Base-by-base conservation (phyloP, 176 grass and related monocot genomes). In the Dactylis glomerata region DNA sequence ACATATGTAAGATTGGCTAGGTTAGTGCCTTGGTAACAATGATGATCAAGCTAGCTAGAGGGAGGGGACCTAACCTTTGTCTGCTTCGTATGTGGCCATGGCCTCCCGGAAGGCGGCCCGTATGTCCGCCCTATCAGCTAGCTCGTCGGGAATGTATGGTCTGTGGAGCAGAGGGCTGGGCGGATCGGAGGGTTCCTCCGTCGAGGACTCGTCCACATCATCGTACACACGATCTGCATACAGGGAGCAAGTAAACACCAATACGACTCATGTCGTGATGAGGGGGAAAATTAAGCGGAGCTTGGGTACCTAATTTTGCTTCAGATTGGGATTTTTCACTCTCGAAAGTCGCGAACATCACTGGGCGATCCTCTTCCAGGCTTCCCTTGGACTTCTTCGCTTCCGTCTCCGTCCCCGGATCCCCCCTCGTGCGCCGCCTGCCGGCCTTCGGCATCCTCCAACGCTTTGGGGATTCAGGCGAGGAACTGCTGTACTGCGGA, bases 151-250 rank as follows among this genome's bases (percentile, higher is more conserved):
- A 38, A 71, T 71, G 38, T 71, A 71, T 11, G 68, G 68, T 1
- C 38, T 42, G 38, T 71, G 5, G 11, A 71, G 68, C 38, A 71
- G 68, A 71, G 68, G 68, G 68, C 68, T 71, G 68, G 68, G 68
- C 16, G 68, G 68, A 71, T 15, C 23, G 12, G 68, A 15, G 11
- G 68, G 44, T 45, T 71, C 37, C 36, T 42, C 67, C 20, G 67
- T 24, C 36, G 67, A 23, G 37, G 36, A 41, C 5, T 41, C 38
- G 12, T 3, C 38, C 68, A 8, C 68, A 12, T 71, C 38, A 2
- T 15, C 36, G 5, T 14, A 7, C 66, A 1, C 19, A 69, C 20
- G 10, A 40, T 41, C 36, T 68, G 23, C 16, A 37, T 8, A 66
- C 22, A 20, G 19, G 3, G 34, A 36, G 23, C 4, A 40, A 40